A percentile compares a stretch with the other conserved stretches of the same genome.
phyloP scores from a whole-genome alignment of 2,329 filamentous ascomycete genomes.

The Epichloe typhina region DNA sequence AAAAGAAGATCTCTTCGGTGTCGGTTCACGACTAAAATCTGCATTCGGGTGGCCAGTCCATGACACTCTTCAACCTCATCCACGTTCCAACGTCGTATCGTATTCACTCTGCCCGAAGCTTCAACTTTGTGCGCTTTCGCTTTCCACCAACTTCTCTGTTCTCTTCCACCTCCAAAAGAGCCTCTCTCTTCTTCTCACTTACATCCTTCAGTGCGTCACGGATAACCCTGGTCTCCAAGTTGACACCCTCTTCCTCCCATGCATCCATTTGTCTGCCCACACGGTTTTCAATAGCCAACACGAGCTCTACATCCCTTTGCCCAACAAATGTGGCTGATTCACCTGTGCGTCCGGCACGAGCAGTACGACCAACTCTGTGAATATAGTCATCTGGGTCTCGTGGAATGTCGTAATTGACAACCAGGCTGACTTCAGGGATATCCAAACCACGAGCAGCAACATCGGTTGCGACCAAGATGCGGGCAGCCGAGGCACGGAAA shows the following conservation, averaged over 20 bases:
- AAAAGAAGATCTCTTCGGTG: too few relatives aligned
- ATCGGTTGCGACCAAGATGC: conserved; percentile 88
- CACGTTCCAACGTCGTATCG: too few relatives aligned
- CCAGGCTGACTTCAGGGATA: conserved; percentile 80
- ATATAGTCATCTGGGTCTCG: conserved; percentile 97
- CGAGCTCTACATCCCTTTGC: conserved; percentile 79
- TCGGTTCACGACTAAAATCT: too few relatives aligned
- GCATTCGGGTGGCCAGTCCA: neutral
- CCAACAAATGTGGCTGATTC: conserved; percentile 81
- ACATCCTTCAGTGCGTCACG: conserved; percentile 79
- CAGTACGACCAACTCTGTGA: conserved; percentile 88
- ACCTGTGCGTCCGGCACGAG: conserved; percentile 74
- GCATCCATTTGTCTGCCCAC: conserved; percentile 69
- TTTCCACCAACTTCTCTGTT: conserved; percentile 86
- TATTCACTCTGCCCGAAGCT: conserved; percentile 27
- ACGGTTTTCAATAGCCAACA: conserved; percentile 79
- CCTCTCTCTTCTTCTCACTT: conserved; percentile 90
- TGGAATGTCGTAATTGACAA: conserved; percentile 92
- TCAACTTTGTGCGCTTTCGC: conserved; percentile 48
- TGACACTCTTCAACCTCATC: neutral
- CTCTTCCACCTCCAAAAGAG: conserved; percentile 81
- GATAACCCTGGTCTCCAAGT: conserved; percentile 79
- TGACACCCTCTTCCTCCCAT: conserved; percentile 85
- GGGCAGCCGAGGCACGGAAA: conserved; percentile 79
- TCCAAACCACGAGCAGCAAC: conserved; percentile 90